A percentile compares a stretch with the other conserved stretches of the same genome.
Conservation (phyloP, 106 monocot species). For the Triglochin maritima region DNA sequence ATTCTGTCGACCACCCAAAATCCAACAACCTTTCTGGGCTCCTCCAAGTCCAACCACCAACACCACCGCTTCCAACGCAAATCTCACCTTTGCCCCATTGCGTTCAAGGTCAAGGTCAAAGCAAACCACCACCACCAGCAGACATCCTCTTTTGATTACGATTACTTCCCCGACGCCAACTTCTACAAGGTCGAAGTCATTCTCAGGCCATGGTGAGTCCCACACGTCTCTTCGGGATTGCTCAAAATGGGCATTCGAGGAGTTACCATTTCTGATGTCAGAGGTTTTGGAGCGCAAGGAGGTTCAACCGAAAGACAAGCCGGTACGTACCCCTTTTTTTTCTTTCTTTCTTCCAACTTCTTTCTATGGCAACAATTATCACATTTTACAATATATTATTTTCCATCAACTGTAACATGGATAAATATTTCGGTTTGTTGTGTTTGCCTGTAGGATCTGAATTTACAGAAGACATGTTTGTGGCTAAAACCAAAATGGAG, state of each 20-base stretch:
- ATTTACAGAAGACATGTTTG: slow-evolving; percentile 75
- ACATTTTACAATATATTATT: background rate
- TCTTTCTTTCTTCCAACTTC: background rate
- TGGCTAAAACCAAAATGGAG: slow-evolving; percentile 82
- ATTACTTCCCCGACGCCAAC: slow-evolving; percentile 32
- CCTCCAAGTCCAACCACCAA: too few species aligned
- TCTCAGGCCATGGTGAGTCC: slow-evolving; percentile 64
- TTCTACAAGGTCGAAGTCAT: slow-evolving; percentile 65
- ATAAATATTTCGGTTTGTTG: background rate
- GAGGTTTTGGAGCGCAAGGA: slow-evolving; percentile 83
- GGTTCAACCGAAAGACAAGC: slow-evolving; percentile 67
- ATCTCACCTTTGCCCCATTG: too few species aligned
- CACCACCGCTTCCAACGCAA: too few species aligned
- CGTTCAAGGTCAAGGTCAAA: too few species aligned
- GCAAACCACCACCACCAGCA: too few species aligned
- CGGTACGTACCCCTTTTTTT: slow-evolving; percentile 20
- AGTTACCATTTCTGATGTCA: slow-evolving; percentile 79
- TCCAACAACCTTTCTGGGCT: too few species aligned
- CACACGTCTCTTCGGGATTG: slow-evolving; percentile 77
- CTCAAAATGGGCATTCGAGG: slow-evolving; percentile 80
- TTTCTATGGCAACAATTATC: background rate
- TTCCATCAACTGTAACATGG: background rate
- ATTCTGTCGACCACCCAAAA: too few species aligned
- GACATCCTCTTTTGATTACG: slow-evolving; percentile 11
- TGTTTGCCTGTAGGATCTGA: slow-evolving; percentile 47